Conservation (phyloP, 2,329 filamentous ascomycete species). For the Diplodia intermedia region DNA sequence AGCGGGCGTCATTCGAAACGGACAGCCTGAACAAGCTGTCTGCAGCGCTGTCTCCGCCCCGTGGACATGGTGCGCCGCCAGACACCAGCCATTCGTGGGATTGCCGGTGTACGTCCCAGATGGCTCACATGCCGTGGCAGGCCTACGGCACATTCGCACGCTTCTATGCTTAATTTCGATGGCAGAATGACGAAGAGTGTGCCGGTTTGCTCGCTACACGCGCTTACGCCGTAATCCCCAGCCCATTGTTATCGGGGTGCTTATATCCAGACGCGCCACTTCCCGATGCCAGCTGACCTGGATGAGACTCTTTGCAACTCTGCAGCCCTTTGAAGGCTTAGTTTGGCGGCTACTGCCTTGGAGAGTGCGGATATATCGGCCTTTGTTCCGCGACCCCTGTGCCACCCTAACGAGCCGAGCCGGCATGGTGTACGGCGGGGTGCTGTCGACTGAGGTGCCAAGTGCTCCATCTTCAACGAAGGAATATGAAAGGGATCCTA, state of each 20-base stretch:
- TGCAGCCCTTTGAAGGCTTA: not conserved
- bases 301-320: slow-evolving; percentile 4
- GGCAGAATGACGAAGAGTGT: not conserved
- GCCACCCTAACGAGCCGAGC: not conserved
- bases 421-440: too few relatives aligned
- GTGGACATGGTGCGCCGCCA: not conserved
- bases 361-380: not conserved
- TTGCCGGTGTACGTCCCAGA: too few relatives aligned
- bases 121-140: not conserved
- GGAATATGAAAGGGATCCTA: not conserved
- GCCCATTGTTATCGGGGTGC: slow-evolving; percentile 7
- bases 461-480: not conserved
- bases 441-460: not conserved
- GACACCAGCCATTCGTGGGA: not conserved
- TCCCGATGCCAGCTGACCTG: slow-evolving; percentile 8
- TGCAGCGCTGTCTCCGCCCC: not conserved
- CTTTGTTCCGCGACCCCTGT: slow-evolving; percentile 13
- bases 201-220: slow-evolving; percentile 26
- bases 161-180: not conserved
- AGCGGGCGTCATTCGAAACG: not conserved
- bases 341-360: not conserved
- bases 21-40: not conserved
- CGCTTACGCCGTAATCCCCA: slow-evolving; percentile 26
- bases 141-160: slow-evolving; percentile 1
- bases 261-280: slow-evolving; percentile 1